phyloP scores from a whole-genome alignment of 164 flowering plant genomes.

The Sedum album region DNA sequence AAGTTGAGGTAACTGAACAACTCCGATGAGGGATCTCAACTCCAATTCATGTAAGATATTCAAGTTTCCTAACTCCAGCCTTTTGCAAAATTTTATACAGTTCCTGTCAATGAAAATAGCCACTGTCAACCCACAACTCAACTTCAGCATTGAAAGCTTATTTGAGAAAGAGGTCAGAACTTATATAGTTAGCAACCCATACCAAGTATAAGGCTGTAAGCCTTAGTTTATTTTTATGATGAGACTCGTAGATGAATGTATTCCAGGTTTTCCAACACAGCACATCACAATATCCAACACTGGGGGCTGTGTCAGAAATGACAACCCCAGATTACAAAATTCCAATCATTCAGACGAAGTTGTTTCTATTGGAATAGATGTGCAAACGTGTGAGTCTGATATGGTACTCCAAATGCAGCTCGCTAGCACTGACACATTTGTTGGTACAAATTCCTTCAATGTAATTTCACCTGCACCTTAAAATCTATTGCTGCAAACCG shows the following conservation, averaged over 20 bases:
- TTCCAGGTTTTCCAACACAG: conserved; percentile 48
- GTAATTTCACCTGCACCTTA: conserved; percentile 27
- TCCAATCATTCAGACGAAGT: conserved; percentile 35
- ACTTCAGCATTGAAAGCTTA: conserved; percentile 52
- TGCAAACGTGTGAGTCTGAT: conserved; percentile 37
- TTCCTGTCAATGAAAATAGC: conserved; percentile 96
- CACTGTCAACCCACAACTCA: conserved; percentile 63
- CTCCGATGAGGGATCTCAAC: neutral
- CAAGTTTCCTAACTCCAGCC: neutral
- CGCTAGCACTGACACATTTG: conserved; percentile 48
- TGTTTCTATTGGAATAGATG: conserved; percentile 34
- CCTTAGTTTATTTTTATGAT: neutral
- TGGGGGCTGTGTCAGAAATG: conserved; percentile 37
- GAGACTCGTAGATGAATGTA: neutral
- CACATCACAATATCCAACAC: conserved; percentile 26
- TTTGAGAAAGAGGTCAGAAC: conserved; percentile 59
- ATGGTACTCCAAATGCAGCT: conserved; percentile 42
- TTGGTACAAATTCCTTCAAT: conserved; percentile 49
- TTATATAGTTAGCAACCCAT: conserved; percentile 7
- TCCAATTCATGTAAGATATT: neutral
- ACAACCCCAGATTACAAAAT: conserved; percentile 34
- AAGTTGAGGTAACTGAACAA: conserved; percentile 68
- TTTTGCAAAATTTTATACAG: conserved; percentile 29
- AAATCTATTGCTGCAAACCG: neutral
- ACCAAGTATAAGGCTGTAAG: conserved; percentile 17